Evolutionary conservation across 2,329 filamentous ascomycete species (phyloP).

Genomic region (Aspergillus thermomutatus): DNA sequence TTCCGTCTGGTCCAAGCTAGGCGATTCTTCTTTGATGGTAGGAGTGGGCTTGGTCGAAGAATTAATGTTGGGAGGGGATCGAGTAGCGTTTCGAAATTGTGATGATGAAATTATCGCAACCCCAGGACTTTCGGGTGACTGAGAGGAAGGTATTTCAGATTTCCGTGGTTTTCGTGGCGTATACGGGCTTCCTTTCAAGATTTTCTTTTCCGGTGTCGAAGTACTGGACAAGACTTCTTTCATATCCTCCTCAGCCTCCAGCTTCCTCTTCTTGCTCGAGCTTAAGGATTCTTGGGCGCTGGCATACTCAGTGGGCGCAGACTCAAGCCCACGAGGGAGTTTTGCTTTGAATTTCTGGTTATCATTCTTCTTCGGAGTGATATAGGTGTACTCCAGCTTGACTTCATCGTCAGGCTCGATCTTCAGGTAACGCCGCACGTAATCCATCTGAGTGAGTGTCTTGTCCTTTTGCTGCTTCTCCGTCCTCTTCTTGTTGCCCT

Average conservation of each 20-base stretch:
- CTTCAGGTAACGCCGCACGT: constrained; percentile 34
- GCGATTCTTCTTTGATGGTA: constrained; percentile 21
- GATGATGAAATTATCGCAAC: constrained; percentile 36
- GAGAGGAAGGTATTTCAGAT: constrained; percentile 40
- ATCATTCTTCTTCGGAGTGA: constrained; percentile 16
- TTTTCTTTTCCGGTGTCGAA: background rate
- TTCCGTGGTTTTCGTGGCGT: constrained; percentile 33
- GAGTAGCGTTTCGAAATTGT: constrained; percentile 27
- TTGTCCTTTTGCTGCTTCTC: constrained; percentile 28
- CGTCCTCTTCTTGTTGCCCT: constrained; percentile 20
- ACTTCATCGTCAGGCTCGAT: constrained; percentile 34
- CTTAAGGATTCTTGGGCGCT: constrained; percentile 3
- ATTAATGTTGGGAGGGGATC: constrained; percentile 24
- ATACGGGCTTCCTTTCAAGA: constrained; percentile 12
- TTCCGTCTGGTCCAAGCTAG: background rate
- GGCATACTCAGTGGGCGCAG: background rate
- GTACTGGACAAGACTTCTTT: constrained; percentile 1
- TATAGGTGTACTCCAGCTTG: constrained; percentile 31
- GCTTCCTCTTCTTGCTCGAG: constrained; percentile 20
- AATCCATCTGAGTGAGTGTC: constrained; percentile 43
- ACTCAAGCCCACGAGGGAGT: background rate
- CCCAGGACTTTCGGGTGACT: constrained; percentile 42
- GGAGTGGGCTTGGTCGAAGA: background rate
- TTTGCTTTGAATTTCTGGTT: background rate
- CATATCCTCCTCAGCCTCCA: constrained; percentile 9